These are phyloP conservation scores for Ophiostoma ulmi DNA, from an alignment of 2,329 filamentous ascomycete species.

Conservation along the genomic window DNA sequence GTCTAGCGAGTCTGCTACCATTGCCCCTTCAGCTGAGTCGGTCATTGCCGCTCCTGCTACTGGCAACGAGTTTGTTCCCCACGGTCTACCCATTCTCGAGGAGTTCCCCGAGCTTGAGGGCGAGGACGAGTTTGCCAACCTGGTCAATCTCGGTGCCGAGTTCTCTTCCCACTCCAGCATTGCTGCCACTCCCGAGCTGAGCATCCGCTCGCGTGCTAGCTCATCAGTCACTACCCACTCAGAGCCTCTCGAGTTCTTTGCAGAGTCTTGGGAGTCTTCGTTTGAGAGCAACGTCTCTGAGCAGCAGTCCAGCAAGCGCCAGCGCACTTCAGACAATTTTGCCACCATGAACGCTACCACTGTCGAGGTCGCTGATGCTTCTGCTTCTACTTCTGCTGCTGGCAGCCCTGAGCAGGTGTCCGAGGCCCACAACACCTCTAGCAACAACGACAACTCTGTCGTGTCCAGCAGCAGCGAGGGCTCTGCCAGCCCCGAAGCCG, in stretches of 20 bases:
- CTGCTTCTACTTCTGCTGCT: slow-evolving; percentile 26
- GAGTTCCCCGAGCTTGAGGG: slow-evolving; percentile 86
- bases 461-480: slow-evolving; percentile 22
- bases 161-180: slow-evolving; percentile 37
- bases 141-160: slow-evolving; percentile 61
- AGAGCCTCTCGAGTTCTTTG: slow-evolving; percentile 62
- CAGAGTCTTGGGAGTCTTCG: slow-evolving; percentile 61
- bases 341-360: slow-evolving; percentile 40
- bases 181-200: slow-evolving; percentile 31
- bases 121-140: slow-evolving; percentile 77
- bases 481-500: slow-evolving; percentile 32
- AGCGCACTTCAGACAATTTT: slow-evolving; percentile 42
- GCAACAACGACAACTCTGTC: slow-evolving; percentile 31
- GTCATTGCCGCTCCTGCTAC: slow-evolving; percentile 32
- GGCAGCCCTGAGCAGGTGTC: slow-evolving; percentile 36
- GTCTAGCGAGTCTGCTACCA: slow-evolving; percentile 40
- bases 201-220: slow-evolving; percentile 60
- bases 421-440: slow-evolving; percentile 21
- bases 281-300: slow-evolving; percentile 50
- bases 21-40: slow-evolving; percentile 33
- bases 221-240: slow-evolving; percentile 69
- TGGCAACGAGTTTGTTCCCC: slow-evolving; percentile 50
- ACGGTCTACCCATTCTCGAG: slow-evolving; percentile 69
- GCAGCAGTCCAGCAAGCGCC: slow-evolving; percentile 54
- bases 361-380: slow-evolving; percentile 8